phyloP scores from a whole-genome alignment of 1,284 basidiomycete genomes.

The Irpex sp. region DNA sequence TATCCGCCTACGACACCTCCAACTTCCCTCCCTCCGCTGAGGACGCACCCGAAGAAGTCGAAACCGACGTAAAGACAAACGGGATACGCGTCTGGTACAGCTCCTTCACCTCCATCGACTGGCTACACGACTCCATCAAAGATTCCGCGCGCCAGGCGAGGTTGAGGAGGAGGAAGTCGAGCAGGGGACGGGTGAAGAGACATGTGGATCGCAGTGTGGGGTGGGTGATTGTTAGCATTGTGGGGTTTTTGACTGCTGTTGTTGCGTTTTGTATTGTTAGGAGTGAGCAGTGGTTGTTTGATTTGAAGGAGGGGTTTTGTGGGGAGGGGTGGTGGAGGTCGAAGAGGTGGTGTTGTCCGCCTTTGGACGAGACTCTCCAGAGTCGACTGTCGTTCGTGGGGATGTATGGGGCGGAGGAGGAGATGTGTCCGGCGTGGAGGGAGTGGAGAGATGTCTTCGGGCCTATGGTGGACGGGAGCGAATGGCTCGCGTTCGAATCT shows the following conservation, averaged over 20 bases:
- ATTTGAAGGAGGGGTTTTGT: conserved; percentile 91
- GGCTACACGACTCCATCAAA: conserved; percentile 92
- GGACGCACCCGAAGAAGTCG: conserved; percentile 32
- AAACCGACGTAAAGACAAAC: conserved; percentile 66
- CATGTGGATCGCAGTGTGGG: conserved; percentile 79
- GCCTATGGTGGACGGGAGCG: conserved; percentile 18
- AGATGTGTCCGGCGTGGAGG: conserved; percentile 65
- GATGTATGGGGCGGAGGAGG: conserved; percentile 22
- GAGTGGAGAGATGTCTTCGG: conserved; percentile 60
- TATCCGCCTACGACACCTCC: conserved; percentile 69
- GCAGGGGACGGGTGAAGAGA: conserved; percentile 68
- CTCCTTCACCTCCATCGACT: conserved; percentile 80
- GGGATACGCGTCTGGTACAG: conserved; percentile 92
- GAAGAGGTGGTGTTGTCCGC: conserved; percentile 77
- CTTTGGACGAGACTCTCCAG: conserved; percentile 23
- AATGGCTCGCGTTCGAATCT: conserved; percentile 25
- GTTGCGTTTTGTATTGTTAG: conserved; percentile 86
- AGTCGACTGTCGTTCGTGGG: conserved; percentile 12
- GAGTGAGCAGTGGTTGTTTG: conserved; percentile 89
- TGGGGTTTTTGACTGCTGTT: conserved; percentile 79
- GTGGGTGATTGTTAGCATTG: conserved; percentile 88
- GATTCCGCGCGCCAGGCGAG: conserved; percentile 76
- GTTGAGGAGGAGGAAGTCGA: conserved; percentile 60
- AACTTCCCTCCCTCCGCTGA: conserved; percentile 25
- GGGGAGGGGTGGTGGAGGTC: conserved; percentile 65